phyloP scores from a whole-genome alignment of 805 yeast genomes.

The Metschnikowia baotianmanensis region DNA sequence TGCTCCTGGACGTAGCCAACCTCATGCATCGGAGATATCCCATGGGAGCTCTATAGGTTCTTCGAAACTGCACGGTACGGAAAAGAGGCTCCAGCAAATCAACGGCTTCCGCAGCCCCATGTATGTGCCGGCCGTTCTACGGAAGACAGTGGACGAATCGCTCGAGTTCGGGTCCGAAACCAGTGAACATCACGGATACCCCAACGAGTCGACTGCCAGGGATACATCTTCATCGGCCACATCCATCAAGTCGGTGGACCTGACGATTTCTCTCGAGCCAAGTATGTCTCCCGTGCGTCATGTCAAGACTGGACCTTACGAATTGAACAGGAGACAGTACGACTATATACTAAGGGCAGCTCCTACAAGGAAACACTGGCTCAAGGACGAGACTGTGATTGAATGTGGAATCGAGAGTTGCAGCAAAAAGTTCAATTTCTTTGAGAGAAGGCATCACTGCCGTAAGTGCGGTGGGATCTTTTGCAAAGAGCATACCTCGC shows the following conservation, averaged over 20 bases:
- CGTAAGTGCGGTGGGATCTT: conserved; percentile 81
- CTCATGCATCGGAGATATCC: conserved; percentile 2
- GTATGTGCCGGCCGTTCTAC: conserved; percentile 85
- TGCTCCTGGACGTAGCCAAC: not conserved
- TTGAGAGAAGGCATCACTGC: conserved; percentile 81
- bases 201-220: not conserved
- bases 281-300: conserved; percentile 13
- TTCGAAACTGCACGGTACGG: conserved; percentile 7
- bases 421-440: conserved; percentile 64
- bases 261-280: conserved; percentile 30
- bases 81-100: conserved; percentile 58
- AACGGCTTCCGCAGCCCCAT: conserved; percentile 81
- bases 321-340: conserved; percentile 20
- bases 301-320: conserved; percentile 14
- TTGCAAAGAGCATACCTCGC: conserved; percentile 66
- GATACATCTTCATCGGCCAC: conserved; percentile 17
- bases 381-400: conserved; percentile 62
- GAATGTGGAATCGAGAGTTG: conserved; percentile 62
- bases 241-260: conserved; percentile 33
- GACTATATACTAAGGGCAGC: conserved; percentile 32
- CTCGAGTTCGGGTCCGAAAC: conserved; percentile 10
- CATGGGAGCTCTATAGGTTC: conserved; percentile 8
- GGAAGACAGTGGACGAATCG: conserved; percentile 35
- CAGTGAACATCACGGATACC: conserved; percentile 2
- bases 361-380: conserved; percentile 69